Evolutionary conservation across 2,329 filamentous ascomycete species (phyloP), one percentile per base, ranked within the genome.

Genomic region (Cladophialophora yegresii): DNA sequence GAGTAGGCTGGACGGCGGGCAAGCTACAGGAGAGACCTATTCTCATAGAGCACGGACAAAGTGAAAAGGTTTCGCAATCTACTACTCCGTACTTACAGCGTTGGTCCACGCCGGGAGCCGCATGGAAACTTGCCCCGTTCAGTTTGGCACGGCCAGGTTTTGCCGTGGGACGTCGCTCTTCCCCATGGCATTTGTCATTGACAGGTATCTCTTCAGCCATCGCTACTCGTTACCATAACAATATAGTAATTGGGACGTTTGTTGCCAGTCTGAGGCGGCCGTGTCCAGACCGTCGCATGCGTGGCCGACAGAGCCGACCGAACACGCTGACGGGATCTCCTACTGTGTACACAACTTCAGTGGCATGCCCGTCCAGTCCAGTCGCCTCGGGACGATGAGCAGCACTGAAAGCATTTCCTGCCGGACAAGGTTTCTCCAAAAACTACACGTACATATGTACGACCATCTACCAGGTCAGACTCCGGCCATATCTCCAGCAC

Each of bases 391-490:
- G 36, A 43, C 36, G n/a, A 43, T 8, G 36, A n/a, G 16, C 36
- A n/a, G 16, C 36, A 6, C 36, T n/a, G 36, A 16, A 7, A 8
- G 36, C n/a, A 7, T 43, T 16, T n/a, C n/a, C n/a, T 43, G 36
- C 16, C 36, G 16, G 36, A n/a, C 36, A 43, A 43, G 36, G 16
- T 43, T n/a, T 54, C 51, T 54, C 51, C 51, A 54, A 54, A 50
- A 54, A n/a, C 30, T n/a, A 28, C 28, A 54, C 51, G n/a, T 33
- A 30, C 51, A 54, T 13, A 22, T 32, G 22, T 30, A 28, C 5
- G n/a, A 16, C 12, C 16, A 54, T 16, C 51, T n/a, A 20, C 51
- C 36, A 6, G 16, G 16, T n/a, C n/a, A n/a, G 36, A n/a, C 36
- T 43, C 36, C 13, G 36, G 36, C 36, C 36, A n/a, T n/a, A n/a